Evolutionary conservation across 2,329 filamentous ascomycete genomes (phyloP).

Genomic region (Colletotrichum incanum): DNA sequence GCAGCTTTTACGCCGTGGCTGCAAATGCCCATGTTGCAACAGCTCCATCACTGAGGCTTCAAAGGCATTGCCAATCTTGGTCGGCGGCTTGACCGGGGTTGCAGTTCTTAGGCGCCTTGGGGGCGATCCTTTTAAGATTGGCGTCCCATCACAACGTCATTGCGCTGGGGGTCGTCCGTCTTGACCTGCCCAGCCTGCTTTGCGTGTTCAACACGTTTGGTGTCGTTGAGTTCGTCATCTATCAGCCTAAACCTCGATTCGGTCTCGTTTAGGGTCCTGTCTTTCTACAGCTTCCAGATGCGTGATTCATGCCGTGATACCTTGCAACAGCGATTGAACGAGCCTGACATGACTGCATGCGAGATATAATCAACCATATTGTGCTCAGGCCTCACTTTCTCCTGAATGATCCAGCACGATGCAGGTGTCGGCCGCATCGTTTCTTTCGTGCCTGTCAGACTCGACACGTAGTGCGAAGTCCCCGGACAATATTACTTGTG

Average conservation of each 20-base stretch:
- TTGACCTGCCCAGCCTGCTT: slow-evolving; percentile 15
- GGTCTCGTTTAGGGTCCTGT: background rate
- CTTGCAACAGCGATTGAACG: slow-evolving; percentile 21
- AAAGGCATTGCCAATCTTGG: background rate
- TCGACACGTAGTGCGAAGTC: slow-evolving; percentile 34
- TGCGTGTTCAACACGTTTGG: slow-evolving; percentile 3
- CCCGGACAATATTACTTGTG: slow-evolving; percentile 17
- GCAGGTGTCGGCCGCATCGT: slow-evolving; percentile 25
- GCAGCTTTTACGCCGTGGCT: slow-evolving; percentile 12
- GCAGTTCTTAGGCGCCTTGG: slow-evolving; percentile 18
- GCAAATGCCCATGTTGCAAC: slow-evolving; percentile 16
- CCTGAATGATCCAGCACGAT: slow-evolving; percentile 18
- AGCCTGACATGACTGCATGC: slow-evolving; percentile 31
- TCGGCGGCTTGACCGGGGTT: slow-evolving; percentile 27
- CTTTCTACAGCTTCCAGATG: slow-evolving; percentile 7
- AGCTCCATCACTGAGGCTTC: slow-evolving; percentile 22
- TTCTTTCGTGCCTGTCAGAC: slow-evolving; percentile 35
- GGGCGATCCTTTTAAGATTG: slow-evolving; percentile 38
- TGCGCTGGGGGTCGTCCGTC: slow-evolving; percentile 16
- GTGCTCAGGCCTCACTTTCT: slow-evolving; percentile 21
- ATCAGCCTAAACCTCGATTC: slow-evolving; percentile 8
- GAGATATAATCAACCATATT: slow-evolving; percentile 31
- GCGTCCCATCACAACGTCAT: slow-evolving; percentile 41
- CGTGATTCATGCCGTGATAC: slow-evolving; percentile 12
- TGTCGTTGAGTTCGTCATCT: slow-evolving; percentile 28